Conservation (phyloP, 768 basidiomycete species). For the Tephrocybe sp. region DNA sequence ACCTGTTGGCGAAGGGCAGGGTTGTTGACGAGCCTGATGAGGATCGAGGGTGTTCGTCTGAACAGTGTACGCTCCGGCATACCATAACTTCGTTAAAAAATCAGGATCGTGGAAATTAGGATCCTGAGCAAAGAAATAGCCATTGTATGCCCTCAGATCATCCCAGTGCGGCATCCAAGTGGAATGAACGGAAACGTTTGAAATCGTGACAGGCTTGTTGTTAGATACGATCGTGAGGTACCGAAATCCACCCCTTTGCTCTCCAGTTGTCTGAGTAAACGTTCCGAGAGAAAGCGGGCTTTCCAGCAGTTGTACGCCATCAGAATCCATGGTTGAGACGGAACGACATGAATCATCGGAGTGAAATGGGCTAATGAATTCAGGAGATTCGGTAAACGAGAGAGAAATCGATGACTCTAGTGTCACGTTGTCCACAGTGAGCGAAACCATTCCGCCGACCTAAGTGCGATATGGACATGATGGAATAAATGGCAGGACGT, state of each 20-base stretch:
- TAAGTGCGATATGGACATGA: slow-evolving; percentile 6
- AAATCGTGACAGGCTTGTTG: slow-evolving; percentile 35
- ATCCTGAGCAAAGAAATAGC: slow-evolving; percentile 45
- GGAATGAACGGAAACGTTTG: slow-evolving; percentile 38
- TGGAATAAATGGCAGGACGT: not conserved
- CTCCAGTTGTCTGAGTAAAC: slow-evolving; percentile 32
- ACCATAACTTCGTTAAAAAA: slow-evolving; percentile 51
- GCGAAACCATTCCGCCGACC: slow-evolving; percentile 31
- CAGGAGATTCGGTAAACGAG: slow-evolving; percentile 47
- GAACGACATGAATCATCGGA: slow-evolving; percentile 39
- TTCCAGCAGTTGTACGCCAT: slow-evolving; percentile 32
- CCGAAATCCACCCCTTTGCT: slow-evolving; percentile 46
- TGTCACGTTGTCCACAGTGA: slow-evolving; percentile 25
- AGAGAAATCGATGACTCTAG: slow-evolving; percentile 35
- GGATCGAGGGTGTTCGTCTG: slow-evolving; percentile 45
- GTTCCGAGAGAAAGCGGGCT: slow-evolving; percentile 23
- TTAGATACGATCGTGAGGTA: slow-evolving; percentile 44
- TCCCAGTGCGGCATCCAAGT: slow-evolving; percentile 49
- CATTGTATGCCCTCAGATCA: slow-evolving; percentile 41
- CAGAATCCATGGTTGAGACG: slow-evolving; percentile 22
- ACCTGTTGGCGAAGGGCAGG: slow-evolving; percentile 24
- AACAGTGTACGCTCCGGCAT: slow-evolving; percentile 53
- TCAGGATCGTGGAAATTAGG: slow-evolving; percentile 38
- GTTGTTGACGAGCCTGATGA: slow-evolving; percentile 30
- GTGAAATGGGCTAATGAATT: slow-evolving; percentile 40